Evolutionary conservation across 768 basidiomycete species (phyloP).

Genomic region (Clavaria fumosa): DNA sequence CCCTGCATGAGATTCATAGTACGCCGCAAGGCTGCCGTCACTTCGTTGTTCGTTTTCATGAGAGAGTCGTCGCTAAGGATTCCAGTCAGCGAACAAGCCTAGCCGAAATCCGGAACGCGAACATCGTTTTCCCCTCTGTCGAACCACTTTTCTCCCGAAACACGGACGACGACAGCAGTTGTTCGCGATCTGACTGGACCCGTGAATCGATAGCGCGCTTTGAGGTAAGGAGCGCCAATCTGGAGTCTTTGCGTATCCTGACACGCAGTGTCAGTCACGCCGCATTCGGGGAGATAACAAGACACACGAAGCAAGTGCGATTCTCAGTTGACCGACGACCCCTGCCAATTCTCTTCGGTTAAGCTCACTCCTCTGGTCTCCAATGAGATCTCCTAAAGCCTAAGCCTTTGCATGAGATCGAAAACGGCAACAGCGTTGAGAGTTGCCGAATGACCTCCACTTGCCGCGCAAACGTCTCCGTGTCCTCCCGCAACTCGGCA

Average conservation of each 20-base stretch:
- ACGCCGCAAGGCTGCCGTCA: constrained; percentile 76
- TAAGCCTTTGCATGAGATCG: constrained; percentile 16
- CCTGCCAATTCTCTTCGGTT: constrained; percentile 31
- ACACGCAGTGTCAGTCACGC: background rate
- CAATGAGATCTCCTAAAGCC: constrained; percentile 55
- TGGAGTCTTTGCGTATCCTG: constrained; percentile 47
- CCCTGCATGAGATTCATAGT: constrained; percentile 80
- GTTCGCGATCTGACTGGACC: constrained; percentile 44
- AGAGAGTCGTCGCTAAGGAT: constrained; percentile 57
- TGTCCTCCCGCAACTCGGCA: constrained; percentile 63
- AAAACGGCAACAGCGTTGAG: constrained; percentile 1
- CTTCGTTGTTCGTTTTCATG: constrained; percentile 78
- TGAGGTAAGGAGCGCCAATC: constrained; percentile 55
- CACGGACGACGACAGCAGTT: constrained; percentile 42
- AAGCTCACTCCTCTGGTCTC: constrained; percentile 50
- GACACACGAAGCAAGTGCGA: constrained; percentile 34
- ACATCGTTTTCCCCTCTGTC: constrained; percentile 54
- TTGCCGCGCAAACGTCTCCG: constrained; percentile 42
- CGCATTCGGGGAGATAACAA: background rate
- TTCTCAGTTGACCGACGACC: constrained; percentile 34
- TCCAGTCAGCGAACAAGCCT: background rate
- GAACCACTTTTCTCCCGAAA: constrained; percentile 30
- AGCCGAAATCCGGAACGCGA: constrained; percentile 15
- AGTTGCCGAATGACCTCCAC: constrained; percentile 40
- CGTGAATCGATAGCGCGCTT: constrained; percentile 58